Conservation (phyloP, 2,329 filamentous ascomycete genomes). For the Pleoardoris graminearum region DNA sequence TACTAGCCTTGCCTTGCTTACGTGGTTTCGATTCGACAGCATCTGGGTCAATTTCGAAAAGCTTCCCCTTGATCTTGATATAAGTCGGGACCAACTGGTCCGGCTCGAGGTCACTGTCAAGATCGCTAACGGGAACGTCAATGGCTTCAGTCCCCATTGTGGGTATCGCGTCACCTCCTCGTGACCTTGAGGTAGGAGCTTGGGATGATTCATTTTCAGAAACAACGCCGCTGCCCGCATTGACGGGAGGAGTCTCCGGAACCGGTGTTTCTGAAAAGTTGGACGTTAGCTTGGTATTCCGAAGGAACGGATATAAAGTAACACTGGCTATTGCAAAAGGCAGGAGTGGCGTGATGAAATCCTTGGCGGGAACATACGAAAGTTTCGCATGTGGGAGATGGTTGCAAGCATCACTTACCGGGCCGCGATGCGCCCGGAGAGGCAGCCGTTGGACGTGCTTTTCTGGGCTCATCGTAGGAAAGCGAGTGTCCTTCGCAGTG, state of each 20-base stretch:
- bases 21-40: constrained; percentile 56
- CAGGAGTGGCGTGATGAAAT: neutral
- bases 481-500: constrained; percentile 70
- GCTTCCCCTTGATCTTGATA: constrained; percentile 67
- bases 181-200: constrained; percentile 7
- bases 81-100: constrained; percentile 69
- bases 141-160: constrained; percentile 19
- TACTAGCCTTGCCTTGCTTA: constrained; percentile 35
- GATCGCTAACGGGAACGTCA: constrained; percentile 51
- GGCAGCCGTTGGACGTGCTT: neutral
- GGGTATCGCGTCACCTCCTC: neutral
- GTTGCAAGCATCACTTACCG: constrained; percentile 24
- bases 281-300: neutral
- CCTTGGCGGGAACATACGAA: too few relatives aligned
- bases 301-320: neutral
- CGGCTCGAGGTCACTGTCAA: constrained; percentile 55
- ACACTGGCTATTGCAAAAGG: neutral
- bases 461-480: constrained; percentile 49
- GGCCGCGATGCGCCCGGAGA: constrained; percentile 22
- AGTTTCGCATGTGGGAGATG: too few relatives aligned
- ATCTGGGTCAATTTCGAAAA: constrained; percentile 56
- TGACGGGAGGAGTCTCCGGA: neutral
- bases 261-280: constrained; percentile 7
- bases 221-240: neutral
- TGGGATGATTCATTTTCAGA: constrained; percentile 4